Conservation (phyloP, 2,329 filamentous ascomycete species). For the Penicillium sp. region DNA sequence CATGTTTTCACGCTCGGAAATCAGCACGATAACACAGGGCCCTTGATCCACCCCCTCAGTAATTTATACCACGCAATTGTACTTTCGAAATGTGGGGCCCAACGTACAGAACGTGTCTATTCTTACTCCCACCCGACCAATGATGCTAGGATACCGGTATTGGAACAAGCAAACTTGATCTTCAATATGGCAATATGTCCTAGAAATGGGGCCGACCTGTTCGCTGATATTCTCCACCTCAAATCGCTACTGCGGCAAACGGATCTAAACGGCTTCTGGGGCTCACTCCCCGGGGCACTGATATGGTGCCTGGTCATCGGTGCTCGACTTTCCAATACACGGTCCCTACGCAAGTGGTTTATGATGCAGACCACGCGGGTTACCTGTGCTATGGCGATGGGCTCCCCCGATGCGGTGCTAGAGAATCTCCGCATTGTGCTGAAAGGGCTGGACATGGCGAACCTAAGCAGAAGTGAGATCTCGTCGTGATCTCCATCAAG, state of each 20-base stretch:
- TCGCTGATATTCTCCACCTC: background rate
- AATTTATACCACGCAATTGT: background rate
- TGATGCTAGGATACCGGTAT: too few relatives aligned
- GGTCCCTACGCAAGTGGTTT: slow-evolving; percentile 16
- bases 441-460: slow-evolving; percentile 11
- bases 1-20: background rate
- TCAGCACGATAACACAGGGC: background rate
- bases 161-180: too few relatives aligned
- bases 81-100: too few relatives aligned
- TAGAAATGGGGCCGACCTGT: too few relatives aligned
- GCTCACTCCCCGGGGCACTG: slow-evolving; percentile 17
- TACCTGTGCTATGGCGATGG: slow-evolving; percentile 16
- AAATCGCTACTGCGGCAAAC: slow-evolving; percentile 14
- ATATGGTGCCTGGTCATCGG: slow-evolving; percentile 22
- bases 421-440: slow-evolving; percentile 13
- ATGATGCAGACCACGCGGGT: slow-evolving; percentile 21
- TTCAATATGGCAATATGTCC: too few relatives aligned
- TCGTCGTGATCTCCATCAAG: background rate
- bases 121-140: too few relatives aligned
- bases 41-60: background rate
- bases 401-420: slow-evolving; percentile 6
- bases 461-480: background rate
- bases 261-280: slow-evolving; percentile 15
- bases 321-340: slow-evolving; percentile 10
- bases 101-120: too few relatives aligned